Evolutionary conservation across 1,284 basidiomycete genomes (phyloP).

Genomic region (Trametes hirsuta): DNA sequence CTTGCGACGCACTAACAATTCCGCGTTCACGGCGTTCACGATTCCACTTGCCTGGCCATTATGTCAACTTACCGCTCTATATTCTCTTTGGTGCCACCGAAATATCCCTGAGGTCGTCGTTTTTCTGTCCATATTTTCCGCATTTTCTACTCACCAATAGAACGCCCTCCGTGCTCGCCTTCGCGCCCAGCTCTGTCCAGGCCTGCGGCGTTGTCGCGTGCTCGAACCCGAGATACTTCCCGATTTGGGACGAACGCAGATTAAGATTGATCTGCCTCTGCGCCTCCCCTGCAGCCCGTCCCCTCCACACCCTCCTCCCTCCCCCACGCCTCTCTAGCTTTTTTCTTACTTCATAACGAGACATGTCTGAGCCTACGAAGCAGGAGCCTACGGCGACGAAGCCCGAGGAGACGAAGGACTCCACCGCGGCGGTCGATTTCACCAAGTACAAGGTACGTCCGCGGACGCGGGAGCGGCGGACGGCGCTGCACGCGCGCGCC

Average conservation of each 20-base stretch:
- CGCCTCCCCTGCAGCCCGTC: not conserved
- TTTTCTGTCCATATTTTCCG: not conserved
- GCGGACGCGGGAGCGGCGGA: not conserved
- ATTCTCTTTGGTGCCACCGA: no score
- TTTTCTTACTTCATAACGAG: not conserved
- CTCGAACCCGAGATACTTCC: constrained; percentile 18
- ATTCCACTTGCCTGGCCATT: no score
- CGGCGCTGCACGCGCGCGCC: constrained; percentile 7
- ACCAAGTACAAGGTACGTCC: constrained; percentile 79
- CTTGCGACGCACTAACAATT: no score
- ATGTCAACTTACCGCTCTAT: no score
- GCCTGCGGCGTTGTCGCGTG: constrained; percentile 16
- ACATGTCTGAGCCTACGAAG: constrained; percentile 57
- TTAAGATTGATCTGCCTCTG: constrained; percentile 24
- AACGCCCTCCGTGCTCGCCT: not conserved
- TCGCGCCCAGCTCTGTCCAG: not conserved
- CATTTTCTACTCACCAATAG: not conserved
- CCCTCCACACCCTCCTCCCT: constrained; percentile 10
- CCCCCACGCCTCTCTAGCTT: constrained; percentile 1
- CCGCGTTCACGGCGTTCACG: no score
- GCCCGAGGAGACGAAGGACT: constrained; percentile 34
- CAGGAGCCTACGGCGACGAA: constrained; percentile 35
- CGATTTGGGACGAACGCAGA: constrained; percentile 23
- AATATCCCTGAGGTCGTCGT: no score
- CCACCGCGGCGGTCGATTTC: constrained; percentile 71